Base-by-base conservation (phyloP, 129 eudicot genomes). In the Mikania micrantha region DNA sequence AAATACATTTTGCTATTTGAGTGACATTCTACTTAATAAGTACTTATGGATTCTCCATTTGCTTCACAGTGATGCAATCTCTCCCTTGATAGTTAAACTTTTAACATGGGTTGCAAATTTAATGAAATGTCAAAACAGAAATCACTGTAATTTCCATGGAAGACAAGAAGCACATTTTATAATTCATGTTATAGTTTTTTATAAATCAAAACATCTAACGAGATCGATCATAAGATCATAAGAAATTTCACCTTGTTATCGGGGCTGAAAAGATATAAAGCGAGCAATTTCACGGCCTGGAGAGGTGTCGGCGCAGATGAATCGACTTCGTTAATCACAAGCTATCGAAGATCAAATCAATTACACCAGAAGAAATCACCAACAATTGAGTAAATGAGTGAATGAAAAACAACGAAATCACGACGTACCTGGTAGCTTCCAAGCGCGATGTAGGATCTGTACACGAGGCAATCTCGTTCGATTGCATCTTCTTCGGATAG, bases 281-380 rank as follows among this genome's bases (percentile, higher is more conserved):
- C 99, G 2, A 93, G 96, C 77, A 93, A 65, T 73, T 93, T 93
- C 45, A 93, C 95, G 10, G 99, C 96, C 41, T 93, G 99, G 39
- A 88, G 96, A 47, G 99, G 81, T 57, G 99, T 88, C 9, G 99
- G 79, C 27, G 96, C 96, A 27, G 95, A 80, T 1, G 85, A 72
- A 86, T 93, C 88, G 72, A 93, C 85, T 86, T 93, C 99, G 64
- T 75, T 83, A 27, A 93, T 79, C 77, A 89, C 99, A 77, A 93
- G 99, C 96, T 93, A 39, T 38, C 12, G 68, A 65, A 17, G 16
- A 66, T 74, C 24, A 47, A 21, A 66, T 29, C 47, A 47, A 34
- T 42, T 58, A 67, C 24, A n/a, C 8, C 31, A 64, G 13, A 71
- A 67, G 50, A 68, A 65, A 72, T 52, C 44, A 54, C 7, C 13